Evolutionary conservation across 306 rosid species (phyloP), one percentile per base, ranked within the genome.

Genomic region (Clitoria ternatea): DNA sequence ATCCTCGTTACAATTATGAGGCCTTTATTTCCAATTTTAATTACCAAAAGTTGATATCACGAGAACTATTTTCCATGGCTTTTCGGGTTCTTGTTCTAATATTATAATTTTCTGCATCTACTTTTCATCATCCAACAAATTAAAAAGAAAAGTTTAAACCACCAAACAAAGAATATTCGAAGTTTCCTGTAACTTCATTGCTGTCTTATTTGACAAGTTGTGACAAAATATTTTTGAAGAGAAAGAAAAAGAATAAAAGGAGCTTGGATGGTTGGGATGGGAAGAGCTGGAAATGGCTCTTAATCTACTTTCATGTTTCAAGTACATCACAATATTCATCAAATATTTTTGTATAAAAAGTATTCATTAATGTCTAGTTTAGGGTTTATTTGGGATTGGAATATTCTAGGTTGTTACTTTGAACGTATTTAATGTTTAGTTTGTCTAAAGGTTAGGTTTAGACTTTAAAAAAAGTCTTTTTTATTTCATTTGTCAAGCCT

Each of bases 1-100:
- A 42, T 66, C 72, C 45, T 77, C 49, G 7, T 59, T 17, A 24
- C 74, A 35, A 37, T 72, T 64, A 71, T 63, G 63, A 67, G 33
- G 22, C 62, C 40, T 39, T 1, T 33, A 33, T 24, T 69, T 10
- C 37, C 35, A 27, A 54, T 54, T 29, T 50, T 53, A 10, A 14
- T 39, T 73, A 18, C 1, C 37, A 19, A 27, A 57, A 48, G n/a
- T 36, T 50, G 33, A 20, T 53, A 74, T 39, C n/a, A 12, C 7
- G 1, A 20, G 22, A 1, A 22, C 27, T 48, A 3, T 45, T 56
- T 57, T 45, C 18, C 42, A 29, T 19, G 6, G 44, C 9, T 20
- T 12, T 70, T 56, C 3, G 44, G 15, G 48, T 10, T 70, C 45
- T 14, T 17, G 20, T 4, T 42, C 17, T 9, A 3, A 15, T 24